Evolutionary conservation across 495 filamentous ascomycete species (phyloP), one percentile per base, ranked within the genome.

Genomic region (Glutinoglossum americanum): DNA sequence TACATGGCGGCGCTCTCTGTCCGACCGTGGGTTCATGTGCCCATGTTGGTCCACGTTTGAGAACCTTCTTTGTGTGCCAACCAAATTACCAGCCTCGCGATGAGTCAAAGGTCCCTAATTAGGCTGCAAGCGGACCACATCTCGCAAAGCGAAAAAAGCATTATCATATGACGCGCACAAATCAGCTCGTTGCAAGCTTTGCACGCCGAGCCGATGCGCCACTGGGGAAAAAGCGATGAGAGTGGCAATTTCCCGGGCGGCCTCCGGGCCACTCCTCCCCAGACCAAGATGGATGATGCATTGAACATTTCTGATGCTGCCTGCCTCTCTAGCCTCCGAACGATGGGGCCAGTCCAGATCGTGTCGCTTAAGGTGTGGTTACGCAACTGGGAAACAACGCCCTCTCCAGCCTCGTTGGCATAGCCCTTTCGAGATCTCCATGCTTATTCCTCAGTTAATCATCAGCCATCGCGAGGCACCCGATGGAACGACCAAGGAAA

Each of bases 71-170:
- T 51, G n/a, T 51, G 5, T n/a, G 7, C 47, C 47, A 51, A 51
- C 25, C 47, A 51, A 28, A 6, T 8, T n/a, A 10, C 25, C 47
- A 51, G 47, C 21, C 47, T 28, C n/a, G 47, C 47, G 47, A 51
- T 51, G 47, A 51, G 21, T 51, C 47, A 51, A 51, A 25, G 47
- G 47, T 51, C 47, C 47, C 47, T 51, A 51, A 51, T 51, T 51
- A 51, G 47, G 47, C 47, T 51, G 47, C 47, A 51, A 51, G 47
- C 47, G 47, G 47, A 25, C 47, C n/a, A 28, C 47, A 51, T 51
- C 21, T 1, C 21, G n/a, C 47, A 51, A 51, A 51, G 17, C 5
- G 6, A 23, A 25, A 25, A 51, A 51, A 28, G 21, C 47, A 51
- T 51, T 51, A 51, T 51, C 47, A 51, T 51, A 51, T 51, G 47